These are phyloP conservation scores for Oemleria cerasiformis DNA, from an alignment of 306 rosid species.

Conservation along the genomic window DNA sequence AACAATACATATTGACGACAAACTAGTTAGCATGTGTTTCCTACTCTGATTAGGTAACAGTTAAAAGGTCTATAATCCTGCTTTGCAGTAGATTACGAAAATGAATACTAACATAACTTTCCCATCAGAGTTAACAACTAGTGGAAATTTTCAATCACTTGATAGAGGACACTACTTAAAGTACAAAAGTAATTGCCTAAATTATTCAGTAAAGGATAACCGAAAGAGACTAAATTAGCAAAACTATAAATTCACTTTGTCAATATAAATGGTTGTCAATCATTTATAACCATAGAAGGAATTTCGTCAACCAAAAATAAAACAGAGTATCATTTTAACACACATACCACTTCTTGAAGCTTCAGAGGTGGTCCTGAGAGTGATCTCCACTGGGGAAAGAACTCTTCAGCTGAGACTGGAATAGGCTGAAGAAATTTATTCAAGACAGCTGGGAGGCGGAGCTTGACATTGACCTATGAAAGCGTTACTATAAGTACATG, in stretches of 20 bases:
- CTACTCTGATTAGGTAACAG: neutral
- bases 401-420: conserved; percentile 79
- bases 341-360: conserved; percentile 97
- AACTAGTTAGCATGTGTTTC: neutral
- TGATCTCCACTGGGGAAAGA: conserved; percentile 96
- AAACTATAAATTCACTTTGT: neutral
- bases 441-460: conserved; percentile 88
- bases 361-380: conserved; percentile 96
- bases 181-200: neutral
- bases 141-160: neutral
- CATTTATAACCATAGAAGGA: neutral
- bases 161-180: neutral
- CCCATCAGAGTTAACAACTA: neutral
- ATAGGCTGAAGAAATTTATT: conserved; percentile 93
- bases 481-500: conserved; percentile 19
- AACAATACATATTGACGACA: neutral
- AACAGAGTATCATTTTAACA: conserved; percentile 14
- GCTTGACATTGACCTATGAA: conserved; percentile 76
- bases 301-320: conserved; percentile 2
- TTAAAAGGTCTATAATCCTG: neutral
- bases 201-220: neutral
- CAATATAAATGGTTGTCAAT: conserved; percentile 1
- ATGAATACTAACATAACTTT: neutral
- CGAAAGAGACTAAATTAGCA: neutral
- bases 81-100: neutral